Evolutionary conservation across 106 monocot species (phyloP), one percentile per base, ranked within the genome.

Genomic region (Dendrobium nobile): DNA sequence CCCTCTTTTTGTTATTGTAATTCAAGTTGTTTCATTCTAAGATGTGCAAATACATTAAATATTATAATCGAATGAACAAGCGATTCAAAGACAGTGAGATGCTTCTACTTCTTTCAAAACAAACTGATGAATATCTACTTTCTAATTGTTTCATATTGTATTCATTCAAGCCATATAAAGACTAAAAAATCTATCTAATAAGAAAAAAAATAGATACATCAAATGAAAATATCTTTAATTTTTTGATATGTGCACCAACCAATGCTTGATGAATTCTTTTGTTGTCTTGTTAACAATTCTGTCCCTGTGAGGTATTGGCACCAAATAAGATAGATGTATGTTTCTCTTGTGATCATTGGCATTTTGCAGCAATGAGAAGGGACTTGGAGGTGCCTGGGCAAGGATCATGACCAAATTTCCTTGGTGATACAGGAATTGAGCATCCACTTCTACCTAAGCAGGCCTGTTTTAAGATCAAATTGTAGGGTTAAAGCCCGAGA

Each of bases 381-480:
- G 87, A 82, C 79, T 95, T 90, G 47, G 82, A 45, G 22, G 72
- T 82, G 17, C 82, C 82, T 0, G 95, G 88, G 79, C 95, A 95
- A 11, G 95, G 95, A 54, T 90, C 90, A 15, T 76, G 84, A 77
- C 92, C 87, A 73, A 95, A 95, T 59, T 59, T 77, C 9, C 27
- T n/a, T 1, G 87, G 22, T 8, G 79, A 82, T 44, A 92, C 80
- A 47, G 85, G 77, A 75, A 95, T 77, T 0, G 84, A 85, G 31
- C 95, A 95, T 0, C 56, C 67, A 43, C 48, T 80, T 80, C 82
- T 92, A 17, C 88, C 92, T 8, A 88, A 31, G 72, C 95, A 95
- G 65, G 82, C 80, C 95, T 95, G 90, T 26, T 68, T 37, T 47
- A 47, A 17, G 68, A 47, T 16, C 31, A 18, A 80, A 47, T 3